phyloP scores from a whole-genome alignment of 345 rosid species.

The Nephelium lappaceum region DNA sequence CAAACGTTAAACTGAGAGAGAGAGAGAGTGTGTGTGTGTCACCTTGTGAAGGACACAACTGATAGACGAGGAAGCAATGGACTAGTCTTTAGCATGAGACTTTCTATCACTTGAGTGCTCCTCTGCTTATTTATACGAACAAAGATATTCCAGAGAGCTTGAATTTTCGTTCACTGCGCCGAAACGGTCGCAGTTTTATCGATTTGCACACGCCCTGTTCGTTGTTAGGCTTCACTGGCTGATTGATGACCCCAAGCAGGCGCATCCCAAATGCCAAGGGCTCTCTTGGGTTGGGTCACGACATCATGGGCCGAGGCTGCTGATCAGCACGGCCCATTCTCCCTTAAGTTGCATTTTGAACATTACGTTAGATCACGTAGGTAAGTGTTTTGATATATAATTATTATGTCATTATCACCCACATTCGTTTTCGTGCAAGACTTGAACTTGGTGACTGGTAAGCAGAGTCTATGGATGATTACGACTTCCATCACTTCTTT shows the following conservation, averaged over 20 bases:
- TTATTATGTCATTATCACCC: not conserved
- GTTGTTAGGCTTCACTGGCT: not conserved
- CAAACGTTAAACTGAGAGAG: not conserved
- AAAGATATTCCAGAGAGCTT: not conserved
- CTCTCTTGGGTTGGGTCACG: not conserved
- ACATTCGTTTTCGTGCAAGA: not conserved
- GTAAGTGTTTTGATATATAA: not conserved
- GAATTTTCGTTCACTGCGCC: not conserved
- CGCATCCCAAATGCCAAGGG: not conserved
- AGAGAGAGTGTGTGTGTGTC: constrained; percentile 1
- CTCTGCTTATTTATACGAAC: not conserved
- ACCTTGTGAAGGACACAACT: constrained; percentile 21
- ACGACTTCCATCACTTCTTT: no score
- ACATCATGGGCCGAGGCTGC: no score
- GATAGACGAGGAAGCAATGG: constrained; percentile 20
- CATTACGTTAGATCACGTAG: not conserved
- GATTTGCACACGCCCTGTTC: not conserved
- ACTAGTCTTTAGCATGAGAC: constrained; percentile 21
- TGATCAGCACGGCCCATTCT: no score
- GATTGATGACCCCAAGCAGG: not conserved
- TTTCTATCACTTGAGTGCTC: no score
- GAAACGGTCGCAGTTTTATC: not conserved
- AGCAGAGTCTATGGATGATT: no score
- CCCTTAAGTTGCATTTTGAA: no score
- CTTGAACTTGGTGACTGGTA: not conserved